phyloP scores from a whole-genome alignment of 352 stramenopile species.

The Phytophthora cactorum region DNA sequence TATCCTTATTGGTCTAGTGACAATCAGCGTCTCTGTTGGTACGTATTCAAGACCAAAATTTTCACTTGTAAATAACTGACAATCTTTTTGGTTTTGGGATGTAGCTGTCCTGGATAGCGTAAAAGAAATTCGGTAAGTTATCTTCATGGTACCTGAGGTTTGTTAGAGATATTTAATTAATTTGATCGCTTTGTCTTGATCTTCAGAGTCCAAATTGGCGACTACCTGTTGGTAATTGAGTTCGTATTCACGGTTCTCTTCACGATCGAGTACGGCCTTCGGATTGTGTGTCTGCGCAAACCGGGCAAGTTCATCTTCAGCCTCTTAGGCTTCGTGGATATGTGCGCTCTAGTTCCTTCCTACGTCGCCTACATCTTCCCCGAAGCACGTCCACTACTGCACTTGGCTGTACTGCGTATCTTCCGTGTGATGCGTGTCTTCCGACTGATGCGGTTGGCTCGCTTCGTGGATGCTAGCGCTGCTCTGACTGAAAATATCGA shows the following conservation, averaged over 20 bases:
- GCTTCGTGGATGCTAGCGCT: conserved; percentile 77
- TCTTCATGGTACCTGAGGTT: too few species aligned
- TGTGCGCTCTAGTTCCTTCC: conserved; percentile 79
- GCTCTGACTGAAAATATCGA: conserved; percentile 82
- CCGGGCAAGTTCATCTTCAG: conserved; percentile 72
- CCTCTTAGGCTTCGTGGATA: conserved; percentile 76
- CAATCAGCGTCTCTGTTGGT: conserved; percentile 65
- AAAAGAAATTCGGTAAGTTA: conserved; percentile 60
- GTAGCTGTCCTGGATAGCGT: conserved; percentile 76
- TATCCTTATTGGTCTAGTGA: conserved; percentile 73
- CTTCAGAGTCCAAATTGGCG: conserved; percentile 58
- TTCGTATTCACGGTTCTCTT: conserved; percentile 87
- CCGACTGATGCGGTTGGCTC: conserved; percentile 70
- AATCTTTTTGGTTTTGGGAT: not conserved
- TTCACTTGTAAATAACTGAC: conserved; percentile 2
- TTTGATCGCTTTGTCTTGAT: not conserved
- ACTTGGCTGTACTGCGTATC: conserved; percentile 77
- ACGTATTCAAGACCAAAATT: conserved; percentile 23
- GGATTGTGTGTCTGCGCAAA: conserved; percentile 65
- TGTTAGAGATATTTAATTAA: too few species aligned
- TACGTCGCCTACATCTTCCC: conserved; percentile 77
- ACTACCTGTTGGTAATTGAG: conserved; percentile 73
- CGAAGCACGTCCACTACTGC: conserved; percentile 64
- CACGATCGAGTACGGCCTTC: conserved; percentile 76
- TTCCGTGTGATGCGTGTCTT: conserved; percentile 87